A percentile compares a stretch with the other conserved stretches of the same genome.
Evolutionary conservation across 2,329 filamentous ascomycete species (phyloP).

Genomic region (Botrytis hyacinthi): DNA sequence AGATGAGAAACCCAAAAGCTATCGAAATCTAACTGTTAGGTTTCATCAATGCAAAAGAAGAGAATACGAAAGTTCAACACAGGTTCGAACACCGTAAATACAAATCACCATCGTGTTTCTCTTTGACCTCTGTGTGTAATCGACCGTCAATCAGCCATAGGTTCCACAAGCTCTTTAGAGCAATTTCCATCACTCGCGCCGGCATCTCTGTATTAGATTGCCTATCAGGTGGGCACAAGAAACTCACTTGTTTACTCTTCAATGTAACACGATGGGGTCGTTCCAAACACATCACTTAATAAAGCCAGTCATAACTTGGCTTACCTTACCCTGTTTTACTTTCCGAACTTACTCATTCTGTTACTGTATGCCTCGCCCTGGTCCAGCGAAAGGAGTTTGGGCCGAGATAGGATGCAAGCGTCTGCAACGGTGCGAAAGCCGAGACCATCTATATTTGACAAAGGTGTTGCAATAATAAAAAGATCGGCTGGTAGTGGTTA

Average conservation of each 20-base stretch:
- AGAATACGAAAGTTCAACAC: neutral
- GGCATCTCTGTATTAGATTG: constrained; percentile 12
- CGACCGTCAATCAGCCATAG: constrained; percentile 19
- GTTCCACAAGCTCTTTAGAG: constrained; percentile 14
- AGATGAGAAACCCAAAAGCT: neutral
- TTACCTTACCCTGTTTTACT: constrained; percentile 11
- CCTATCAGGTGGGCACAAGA: constrained; percentile 17
- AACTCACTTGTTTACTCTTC: neutral
- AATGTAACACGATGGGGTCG: constrained; percentile 11
- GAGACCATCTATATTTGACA: constrained; percentile 2
- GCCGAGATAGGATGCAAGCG: constrained; percentile 28
- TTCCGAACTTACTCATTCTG: neutral
- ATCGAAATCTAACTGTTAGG: constrained; percentile 13
- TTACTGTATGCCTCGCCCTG: constrained; percentile 7
- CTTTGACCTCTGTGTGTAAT: constrained; percentile 15
- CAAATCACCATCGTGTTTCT: constrained; percentile 3
- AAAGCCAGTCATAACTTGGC: neutral
- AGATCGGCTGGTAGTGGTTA: constrained; percentile 1
- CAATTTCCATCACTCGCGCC: constrained; percentile 9
- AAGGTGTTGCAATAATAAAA: constrained; percentile 1
- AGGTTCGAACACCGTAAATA: neutral
- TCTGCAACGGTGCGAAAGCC: constrained; percentile 28
- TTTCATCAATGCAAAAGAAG: constrained; percentile 13
- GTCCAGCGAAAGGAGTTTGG: constrained; percentile 8
- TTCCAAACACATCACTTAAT: constrained; percentile 16